Evolutionary conservation across 441 rosid species (phyloP), one percentile per base, ranked within the genome.

Genomic region (Corymbia citriodora): DNA sequence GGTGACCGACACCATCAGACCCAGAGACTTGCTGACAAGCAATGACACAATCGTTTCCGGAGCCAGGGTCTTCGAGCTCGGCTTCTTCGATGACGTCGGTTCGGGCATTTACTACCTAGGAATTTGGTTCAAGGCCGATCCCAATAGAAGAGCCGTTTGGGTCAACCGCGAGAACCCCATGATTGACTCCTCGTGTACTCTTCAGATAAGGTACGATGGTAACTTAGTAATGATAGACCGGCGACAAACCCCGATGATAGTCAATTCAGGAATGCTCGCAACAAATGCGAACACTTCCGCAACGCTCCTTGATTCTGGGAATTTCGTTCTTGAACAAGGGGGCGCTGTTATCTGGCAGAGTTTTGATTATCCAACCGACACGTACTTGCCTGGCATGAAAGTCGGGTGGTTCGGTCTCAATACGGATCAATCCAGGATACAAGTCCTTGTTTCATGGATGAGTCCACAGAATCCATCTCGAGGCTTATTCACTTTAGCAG

Each of bases 341-440:
- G 33, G 53, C 29, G 10, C 25, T 49, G 31, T 89, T 15, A 25
- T 90, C 40, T 88, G 92, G 90, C 90, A 90, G 31, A 90, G 89
- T 86, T 88, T 90, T 3, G 68, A 90, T 50, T 52, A 82, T 59
- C 90, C 88, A 1, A 82, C 90, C 3, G 92, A 90, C 54, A 88
- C 90, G 0, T 88, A 50, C 52, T 87, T 90, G 23, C 90, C 92
- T 9, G 90, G 91, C 36, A 90, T 90, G 90, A 88, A 89, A 90
- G 10, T 90, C 25, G 88, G 90, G 82, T 31, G 13, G 21, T 82
- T 88, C 52, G 17, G 55, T 15, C n/a, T 49, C 31, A 59, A 81
- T 25, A 85, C 65, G 10, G 65, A 50, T 82, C 70, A 31, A 13
- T 65, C 88, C 59, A 57, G 88, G 68, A n/a, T 21, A 54, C 88